Base-by-base conservation (phyloP, 371 early-diverging fungal genomes). In the Circinella minor region DNA sequence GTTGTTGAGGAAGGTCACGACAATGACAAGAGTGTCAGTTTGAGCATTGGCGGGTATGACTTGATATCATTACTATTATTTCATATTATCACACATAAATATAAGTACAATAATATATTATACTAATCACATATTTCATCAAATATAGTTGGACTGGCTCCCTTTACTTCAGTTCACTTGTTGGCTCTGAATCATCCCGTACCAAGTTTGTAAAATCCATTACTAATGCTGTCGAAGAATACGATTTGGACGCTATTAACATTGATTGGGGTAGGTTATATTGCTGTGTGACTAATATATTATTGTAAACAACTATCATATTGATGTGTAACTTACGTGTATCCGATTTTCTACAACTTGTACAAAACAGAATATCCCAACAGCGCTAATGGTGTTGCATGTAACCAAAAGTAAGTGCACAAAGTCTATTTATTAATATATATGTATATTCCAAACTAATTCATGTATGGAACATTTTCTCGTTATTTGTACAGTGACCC, bases 191-290 rank as follows among this genome's bases (percentile, higher is more conserved):
- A 1, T 20, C 43, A 8, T 71, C 69, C 11, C 68, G 77, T 8
- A 27, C 71, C 11, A 72, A 17, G 0, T 75, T 83, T 55, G 77
- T 65, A 5, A 71, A 75, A 6, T 80, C 68, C 37, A 61, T 83
- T 20, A 65, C 75, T 9, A n/a, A 69, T 20, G 36, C 72, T 36
- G 81, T 87, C 17, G 70, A 78, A 6, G 65, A 86, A 15, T 85
- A 79, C 55, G 57, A 79, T n/a, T 74, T 91, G 18, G 88, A 89
- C 72, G 91, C 89, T 13, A 72, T 86, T 46, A 86, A 88, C 65
- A 72, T 88, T 62, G 89, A 88, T 68, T 88, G 86, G 86, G 83
- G 82, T 82, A 82, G 69, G 36, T 14, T 64, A 47, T n/a, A 39
- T 46, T 20, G 11, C 51, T 43, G 18, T 59, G 20, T 9, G 14